Percentiles rank a stretch among this genome's conserved stretches.
Evolutionary conservation across 208 protist species (phyloP).

Genomic region (Leishmania amazonensis): DNA sequence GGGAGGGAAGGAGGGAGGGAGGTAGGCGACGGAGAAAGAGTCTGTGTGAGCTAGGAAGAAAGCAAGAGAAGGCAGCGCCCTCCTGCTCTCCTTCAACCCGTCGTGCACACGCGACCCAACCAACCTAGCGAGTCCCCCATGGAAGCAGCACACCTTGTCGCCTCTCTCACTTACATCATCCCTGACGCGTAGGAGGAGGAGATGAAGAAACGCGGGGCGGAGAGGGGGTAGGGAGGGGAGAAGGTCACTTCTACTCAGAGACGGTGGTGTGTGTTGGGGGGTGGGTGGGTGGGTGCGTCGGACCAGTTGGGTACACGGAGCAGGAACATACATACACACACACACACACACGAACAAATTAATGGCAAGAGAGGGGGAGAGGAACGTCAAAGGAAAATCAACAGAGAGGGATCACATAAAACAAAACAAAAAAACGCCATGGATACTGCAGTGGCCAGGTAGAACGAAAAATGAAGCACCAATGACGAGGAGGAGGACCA

Average conservation of each 20-base stretch:
- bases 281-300: neutral
- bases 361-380: neutral
- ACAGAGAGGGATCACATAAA: neutral
- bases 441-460: neutral
- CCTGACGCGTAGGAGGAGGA: neutral
- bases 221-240: neutral
- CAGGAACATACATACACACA: constrained; percentile 1
- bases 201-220: neutral
- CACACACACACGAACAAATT: constrained; percentile 2
- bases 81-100: neutral
- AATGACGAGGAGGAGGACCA: neutral
- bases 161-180: neutral
- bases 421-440: neutral
- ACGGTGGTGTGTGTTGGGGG: neutral
- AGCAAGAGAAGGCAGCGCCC: neutral
- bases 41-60: neutral
- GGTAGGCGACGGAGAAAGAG: constrained; percentile 2
- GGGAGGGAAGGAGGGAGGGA: too few relatives aligned
- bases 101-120: neutral
- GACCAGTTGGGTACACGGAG: neutral
- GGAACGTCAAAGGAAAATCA: neutral
- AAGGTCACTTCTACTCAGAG: neutral
- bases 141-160: neutral
- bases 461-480: neutral
- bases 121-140: neutral